Conservation (phyloP, 2,329 filamentous ascomycete species). For the Claviceps citrina region DNA sequence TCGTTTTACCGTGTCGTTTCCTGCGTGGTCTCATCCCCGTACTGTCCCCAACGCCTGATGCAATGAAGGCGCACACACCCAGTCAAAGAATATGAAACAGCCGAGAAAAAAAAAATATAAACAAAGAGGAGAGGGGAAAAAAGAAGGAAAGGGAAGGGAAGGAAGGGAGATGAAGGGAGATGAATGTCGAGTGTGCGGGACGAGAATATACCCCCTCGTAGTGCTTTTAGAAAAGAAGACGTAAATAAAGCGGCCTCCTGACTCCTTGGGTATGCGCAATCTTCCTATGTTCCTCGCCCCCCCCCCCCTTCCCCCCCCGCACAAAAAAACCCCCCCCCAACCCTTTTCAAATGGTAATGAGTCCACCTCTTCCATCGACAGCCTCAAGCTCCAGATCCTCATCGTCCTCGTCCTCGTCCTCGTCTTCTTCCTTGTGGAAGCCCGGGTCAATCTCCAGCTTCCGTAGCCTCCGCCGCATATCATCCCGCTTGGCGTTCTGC, state of each 20-base stretch:
- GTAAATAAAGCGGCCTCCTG: too few relatives aligned
- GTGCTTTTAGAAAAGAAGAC: too few relatives aligned
- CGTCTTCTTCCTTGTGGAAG: constrained; percentile 56
- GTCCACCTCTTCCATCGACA: constrained; percentile 17
- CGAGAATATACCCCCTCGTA: too few relatives aligned
- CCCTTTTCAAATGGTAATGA: constrained; percentile 7
- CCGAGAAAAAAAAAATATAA: not conserved
- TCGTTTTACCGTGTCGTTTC: too few relatives aligned
- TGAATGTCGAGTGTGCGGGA: too few relatives aligned
- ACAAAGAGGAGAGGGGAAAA: not conserved
- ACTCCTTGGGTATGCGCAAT: not conserved
- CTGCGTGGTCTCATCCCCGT: too few relatives aligned
- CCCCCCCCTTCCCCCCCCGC: not conserved
- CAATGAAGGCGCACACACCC: too few relatives aligned
- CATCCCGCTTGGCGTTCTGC: constrained; percentile 69
- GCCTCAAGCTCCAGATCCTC: constrained; percentile 29
- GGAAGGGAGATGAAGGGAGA: too few relatives aligned
- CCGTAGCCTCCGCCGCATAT: constrained; percentile 63
- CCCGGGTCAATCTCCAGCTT: constrained; percentile 61
- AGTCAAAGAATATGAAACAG: too few relatives aligned
- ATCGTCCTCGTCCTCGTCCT: constrained; percentile 47
- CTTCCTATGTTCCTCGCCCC: not conserved
- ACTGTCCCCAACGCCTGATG: too few relatives aligned
- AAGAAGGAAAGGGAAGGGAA: not conserved
- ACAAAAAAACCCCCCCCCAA: not conserved